Conservation (phyloP, 2,329 filamentous ascomycete genomes). For the Diplodia intermedia region DNA sequence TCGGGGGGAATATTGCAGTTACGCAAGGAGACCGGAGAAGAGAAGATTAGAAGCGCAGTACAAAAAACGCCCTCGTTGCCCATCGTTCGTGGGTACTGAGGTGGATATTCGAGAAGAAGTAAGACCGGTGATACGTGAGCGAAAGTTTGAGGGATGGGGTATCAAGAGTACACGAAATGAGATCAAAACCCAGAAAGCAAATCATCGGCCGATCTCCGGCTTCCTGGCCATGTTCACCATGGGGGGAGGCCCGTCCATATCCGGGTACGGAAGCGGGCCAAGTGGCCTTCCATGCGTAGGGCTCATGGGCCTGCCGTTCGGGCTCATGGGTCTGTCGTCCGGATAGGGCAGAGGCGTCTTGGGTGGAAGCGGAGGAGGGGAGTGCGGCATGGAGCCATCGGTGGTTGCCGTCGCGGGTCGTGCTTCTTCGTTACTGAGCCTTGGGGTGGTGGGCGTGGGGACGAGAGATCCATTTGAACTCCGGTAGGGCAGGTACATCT, state of each 20-base stretch:
- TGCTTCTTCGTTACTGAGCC: constrained; percentile 45
- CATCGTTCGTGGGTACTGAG: neutral
- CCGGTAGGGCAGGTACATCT: constrained; percentile 21
- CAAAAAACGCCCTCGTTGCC: neutral
- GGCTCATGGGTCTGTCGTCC: constrained; percentile 37
- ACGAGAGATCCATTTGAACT: constrained; percentile 32
- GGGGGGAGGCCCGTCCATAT: constrained; percentile 81
- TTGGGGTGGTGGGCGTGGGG: constrained; percentile 34
- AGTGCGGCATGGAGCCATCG: constrained; percentile 38
- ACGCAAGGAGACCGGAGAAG: neutral
- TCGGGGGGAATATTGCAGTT: neutral
- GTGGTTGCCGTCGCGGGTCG: constrained; percentile 18
- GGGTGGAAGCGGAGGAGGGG: constrained; percentile 49
- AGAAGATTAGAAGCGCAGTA: neutral
- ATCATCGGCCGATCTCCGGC: constrained; percentile 66
- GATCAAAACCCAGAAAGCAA: neutral
- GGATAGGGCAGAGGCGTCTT: constrained; percentile 47
- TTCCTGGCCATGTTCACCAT: constrained; percentile 85
- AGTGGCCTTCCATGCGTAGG: constrained; percentile 41
- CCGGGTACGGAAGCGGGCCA: constrained; percentile 73
- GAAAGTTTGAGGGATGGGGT: neutral
- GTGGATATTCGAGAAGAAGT: neutral
- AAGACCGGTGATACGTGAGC: neutral
- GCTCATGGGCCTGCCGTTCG: constrained; percentile 29
- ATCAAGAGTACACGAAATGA: neutral